Evolutionary conservation across 2,329 filamentous ascomycete genomes (phyloP), one percentile per base, ranked within the genome.

Genomic region (Coleophoma eucalyptorum): DNA sequence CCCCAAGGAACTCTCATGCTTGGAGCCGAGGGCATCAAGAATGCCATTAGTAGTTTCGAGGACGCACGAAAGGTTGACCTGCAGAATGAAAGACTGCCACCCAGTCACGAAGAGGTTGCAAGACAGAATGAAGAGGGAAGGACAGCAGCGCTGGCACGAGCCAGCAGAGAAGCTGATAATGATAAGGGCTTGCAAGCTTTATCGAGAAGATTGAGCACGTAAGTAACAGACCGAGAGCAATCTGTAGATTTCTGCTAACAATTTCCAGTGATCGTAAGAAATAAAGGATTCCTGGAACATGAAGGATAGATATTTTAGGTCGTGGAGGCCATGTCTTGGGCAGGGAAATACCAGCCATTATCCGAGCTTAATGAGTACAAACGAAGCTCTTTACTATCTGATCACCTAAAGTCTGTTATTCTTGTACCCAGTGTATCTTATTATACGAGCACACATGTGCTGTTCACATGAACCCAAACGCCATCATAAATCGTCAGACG

Each of bases 1-100:
- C 94, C 94, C 1, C 91, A 92, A 6, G 94, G 94, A 51, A 99
- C 94, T 5, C 85, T 99, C 55, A 97, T 99, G 94, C 81, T 97
- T 48, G 94, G 94, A 52, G 93, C 94, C 1, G 94, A 99, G 72
- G 94, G 94, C 52, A 97, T 97, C 76, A 99, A 97, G 78, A 92
- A 97, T 65, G 94, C 94, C 33, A 99, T 99, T 63, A 93, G 84
- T 71, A 95, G 84, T 61, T 99, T 99, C 60, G 94, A 99, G 69
- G 94, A 99, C 69, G 94, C 94, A 15, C 81, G 91, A 56, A 97
- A 97, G 77, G 92, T 99, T 45, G 94, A 99, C 73, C 65, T 97
- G 56, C 92, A 97, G 73, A 99, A 99, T 69, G 94, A 99, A 74
- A 83, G 90, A 56, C 77, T 99, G 57, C 94, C 94, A 46, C 94